These are phyloP conservation scores for Nannizzia gypsea DNA, from an alignment of 2,329 filamentous ascomycete genomes.

Conservation along the genomic window DNA sequence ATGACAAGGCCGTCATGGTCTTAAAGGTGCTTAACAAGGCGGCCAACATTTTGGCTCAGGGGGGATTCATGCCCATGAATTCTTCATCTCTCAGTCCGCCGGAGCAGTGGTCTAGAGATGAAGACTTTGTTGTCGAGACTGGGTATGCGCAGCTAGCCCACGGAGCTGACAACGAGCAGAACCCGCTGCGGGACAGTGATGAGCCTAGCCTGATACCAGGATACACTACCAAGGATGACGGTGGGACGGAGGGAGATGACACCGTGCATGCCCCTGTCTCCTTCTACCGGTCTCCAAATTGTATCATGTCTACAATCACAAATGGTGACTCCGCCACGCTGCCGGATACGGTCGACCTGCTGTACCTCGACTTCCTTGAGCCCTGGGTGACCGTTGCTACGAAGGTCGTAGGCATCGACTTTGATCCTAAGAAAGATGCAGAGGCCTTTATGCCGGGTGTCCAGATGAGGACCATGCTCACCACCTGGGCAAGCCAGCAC, in stretches of 20 bases:
- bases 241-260: conserved; percentile 76
- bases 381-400: conserved; percentile 68
- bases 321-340: not conserved
- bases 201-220: conserved; percentile 47
- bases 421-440: conserved; percentile 39
- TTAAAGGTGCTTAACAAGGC: conserved; percentile 47
- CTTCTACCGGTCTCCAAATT: conserved; percentile 72
- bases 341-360: conserved; percentile 67
- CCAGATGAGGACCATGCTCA: conserved; percentile 47
- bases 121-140: conserved; percentile 17
- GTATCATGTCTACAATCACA: conserved; percentile 57
- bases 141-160: conserved; percentile 1
- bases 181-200: conserved; percentile 7
- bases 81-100: conserved; percentile 32
- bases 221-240: conserved; percentile 82
- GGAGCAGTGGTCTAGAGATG: conserved; percentile 29
- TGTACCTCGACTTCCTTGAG: conserved; percentile 86
- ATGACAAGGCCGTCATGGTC: conserved; percentile 59
- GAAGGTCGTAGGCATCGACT: conserved; percentile 45
- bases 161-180: conserved; percentile 3
- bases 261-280: conserved; percentile 65
- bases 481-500: conserved; percentile 47
- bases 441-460: conserved; percentile 41
- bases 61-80: conserved; percentile 14
- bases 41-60: conserved; percentile 36